These are phyloP conservation scores for Metschnikowia similis DNA, from an alignment of 805 yeast genomes.

Conservation along the genomic window DNA sequence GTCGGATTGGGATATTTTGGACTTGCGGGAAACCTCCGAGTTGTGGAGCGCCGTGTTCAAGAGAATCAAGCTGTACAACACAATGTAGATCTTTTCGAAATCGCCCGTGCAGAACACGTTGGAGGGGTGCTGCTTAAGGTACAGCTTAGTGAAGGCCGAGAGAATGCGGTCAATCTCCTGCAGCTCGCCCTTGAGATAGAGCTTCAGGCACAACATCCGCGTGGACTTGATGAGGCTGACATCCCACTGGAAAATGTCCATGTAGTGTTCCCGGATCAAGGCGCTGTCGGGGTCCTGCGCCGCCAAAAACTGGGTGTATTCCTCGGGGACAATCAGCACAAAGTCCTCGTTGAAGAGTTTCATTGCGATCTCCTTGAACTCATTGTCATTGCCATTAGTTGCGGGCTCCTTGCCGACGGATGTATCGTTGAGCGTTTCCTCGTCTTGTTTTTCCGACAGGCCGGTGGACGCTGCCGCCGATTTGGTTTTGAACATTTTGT, in stretches of 20 bases:
- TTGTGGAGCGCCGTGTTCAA: slow-evolving; percentile 77
- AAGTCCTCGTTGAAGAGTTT: slow-evolving; percentile 38
- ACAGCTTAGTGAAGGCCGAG: slow-evolving; percentile 62
- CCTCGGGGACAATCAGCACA: slow-evolving; percentile 41
- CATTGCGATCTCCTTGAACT: slow-evolving; percentile 31
- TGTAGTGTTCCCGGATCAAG: slow-evolving; percentile 39
- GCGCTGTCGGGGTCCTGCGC: slow-evolving; percentile 44
- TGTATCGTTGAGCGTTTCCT: slow-evolving; percentile 3
- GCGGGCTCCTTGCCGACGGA: neutral
- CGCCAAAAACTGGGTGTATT: slow-evolving; percentile 41
- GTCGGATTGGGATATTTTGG: slow-evolving; percentile 38
- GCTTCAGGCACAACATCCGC: slow-evolving; percentile 54
- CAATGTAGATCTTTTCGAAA: slow-evolving; percentile 58
- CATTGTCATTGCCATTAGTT: slow-evolving; percentile 8
- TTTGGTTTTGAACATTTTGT: neutral
- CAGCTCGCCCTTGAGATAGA: slow-evolving; percentile 80
- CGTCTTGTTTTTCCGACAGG: slow-evolving; percentile 3
- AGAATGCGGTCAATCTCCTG: slow-evolving; percentile 74
- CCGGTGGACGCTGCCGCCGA: neutral
- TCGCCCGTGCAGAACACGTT: slow-evolving; percentile 48
- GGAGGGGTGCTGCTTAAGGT: slow-evolving; percentile 48
- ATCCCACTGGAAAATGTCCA: slow-evolving; percentile 46
- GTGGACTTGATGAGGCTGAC: slow-evolving; percentile 54
- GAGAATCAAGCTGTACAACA: slow-evolving; percentile 66
- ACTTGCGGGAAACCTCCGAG: slow-evolving; percentile 33